phyloP scores from a whole-genome alignment of 2,329 filamentous ascomycete genomes.

The Botryotinia globosa region DNA sequence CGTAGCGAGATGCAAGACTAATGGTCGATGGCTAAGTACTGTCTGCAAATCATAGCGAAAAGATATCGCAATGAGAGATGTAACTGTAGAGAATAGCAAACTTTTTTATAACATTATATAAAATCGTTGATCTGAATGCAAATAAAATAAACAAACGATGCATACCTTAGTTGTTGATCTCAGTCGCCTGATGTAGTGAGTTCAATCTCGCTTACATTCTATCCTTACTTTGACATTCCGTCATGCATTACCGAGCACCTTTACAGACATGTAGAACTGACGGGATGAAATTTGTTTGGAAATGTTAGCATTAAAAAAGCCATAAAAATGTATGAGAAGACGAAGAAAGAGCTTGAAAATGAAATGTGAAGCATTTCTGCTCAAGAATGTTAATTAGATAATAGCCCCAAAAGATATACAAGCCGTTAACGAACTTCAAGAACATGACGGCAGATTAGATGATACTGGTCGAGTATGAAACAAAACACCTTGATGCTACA shows the following conservation, averaged over 20 bases:
- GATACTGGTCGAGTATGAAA: background rate
- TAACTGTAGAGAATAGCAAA: background rate
- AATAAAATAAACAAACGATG: background rate
- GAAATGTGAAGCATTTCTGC: background rate
- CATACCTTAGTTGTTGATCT: background rate
- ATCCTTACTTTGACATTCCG: background rate
- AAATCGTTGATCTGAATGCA: fast-evolving
- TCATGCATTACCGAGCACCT: background rate
- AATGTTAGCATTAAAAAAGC: fast-evolving
- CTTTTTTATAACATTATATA: background rate
- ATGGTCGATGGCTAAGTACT: fast-evolving
- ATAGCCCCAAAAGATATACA: fast-evolving
- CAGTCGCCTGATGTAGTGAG: background rate
- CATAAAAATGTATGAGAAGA: fast-evolving
- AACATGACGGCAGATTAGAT: background rate
- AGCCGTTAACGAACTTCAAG: background rate
- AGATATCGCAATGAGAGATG: background rate
- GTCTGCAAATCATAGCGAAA: background rate
- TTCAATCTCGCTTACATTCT: background rate
- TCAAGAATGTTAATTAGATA: background rate
- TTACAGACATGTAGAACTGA: fast-evolving
- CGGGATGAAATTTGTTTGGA: background rate
- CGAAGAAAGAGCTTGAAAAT: fast-evolving
- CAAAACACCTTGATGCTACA: background rate
- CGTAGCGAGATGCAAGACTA: background rate